These are phyloP conservation scores for Drechmeria coniospora DNA, from an alignment of 2,329 filamentous ascomycete species.

Conservation along the genomic window DNA sequence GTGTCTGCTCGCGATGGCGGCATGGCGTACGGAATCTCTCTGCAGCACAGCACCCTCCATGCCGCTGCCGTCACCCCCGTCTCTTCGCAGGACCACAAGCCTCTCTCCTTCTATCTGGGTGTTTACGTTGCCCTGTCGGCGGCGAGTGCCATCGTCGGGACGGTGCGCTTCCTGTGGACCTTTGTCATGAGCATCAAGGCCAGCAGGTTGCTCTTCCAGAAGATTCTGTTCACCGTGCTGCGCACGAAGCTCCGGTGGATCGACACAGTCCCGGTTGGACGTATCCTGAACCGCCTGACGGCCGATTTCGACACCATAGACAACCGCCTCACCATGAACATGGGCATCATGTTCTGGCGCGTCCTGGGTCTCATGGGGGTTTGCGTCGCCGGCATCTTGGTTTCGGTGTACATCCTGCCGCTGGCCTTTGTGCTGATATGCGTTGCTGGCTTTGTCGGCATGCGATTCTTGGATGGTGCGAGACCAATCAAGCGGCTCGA, in stretches of 20 bases:
- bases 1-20: constrained; percentile 16
- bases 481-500: constrained; percentile 65
- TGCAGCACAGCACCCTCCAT: constrained; percentile 30
- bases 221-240: constrained; percentile 50
- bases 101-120: constrained; percentile 46
- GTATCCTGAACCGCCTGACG: constrained; percentile 65
- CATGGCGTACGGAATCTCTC: constrained; percentile 26
- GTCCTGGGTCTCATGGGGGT: constrained; percentile 48
- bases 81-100: constrained; percentile 17
- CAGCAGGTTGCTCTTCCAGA: constrained; percentile 52
- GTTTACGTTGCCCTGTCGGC: constrained; percentile 51
- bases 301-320: constrained; percentile 64
- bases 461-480: constrained; percentile 52
- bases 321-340: constrained; percentile 45
- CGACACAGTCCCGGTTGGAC: constrained; percentile 63
- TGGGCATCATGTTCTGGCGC: constrained; percentile 45
- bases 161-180: constrained; percentile 45
- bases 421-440: constrained; percentile 42
- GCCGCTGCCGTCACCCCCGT: constrained; percentile 15
- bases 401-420: constrained; percentile 51
- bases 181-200: constrained; percentile 52
- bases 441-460: constrained; percentile 41
- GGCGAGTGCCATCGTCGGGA: constrained; percentile 40
- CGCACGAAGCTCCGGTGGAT: constrained; percentile 65
- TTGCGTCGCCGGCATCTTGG: constrained; percentile 49